phyloP scores from a whole-genome alignment of 2,329 filamentous ascomycete species.

The Capronia americana region DNA sequence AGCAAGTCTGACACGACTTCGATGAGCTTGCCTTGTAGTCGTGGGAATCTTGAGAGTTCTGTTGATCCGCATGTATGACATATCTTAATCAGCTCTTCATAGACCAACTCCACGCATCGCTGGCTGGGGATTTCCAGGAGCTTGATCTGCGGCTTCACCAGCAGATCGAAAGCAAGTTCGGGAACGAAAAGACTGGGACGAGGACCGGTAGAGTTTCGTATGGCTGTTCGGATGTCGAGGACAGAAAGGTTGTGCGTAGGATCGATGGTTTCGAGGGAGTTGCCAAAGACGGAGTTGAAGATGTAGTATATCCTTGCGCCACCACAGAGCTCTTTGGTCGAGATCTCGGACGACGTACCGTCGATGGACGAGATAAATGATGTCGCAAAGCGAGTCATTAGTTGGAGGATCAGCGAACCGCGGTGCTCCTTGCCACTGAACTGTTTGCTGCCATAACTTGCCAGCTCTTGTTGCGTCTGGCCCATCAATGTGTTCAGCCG shows the following conservation, averaged over 20 bases:
- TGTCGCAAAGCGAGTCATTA: constrained; percentile 97
- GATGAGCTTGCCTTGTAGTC: constrained; percentile 94
- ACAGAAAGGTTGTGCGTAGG: constrained; percentile 94
- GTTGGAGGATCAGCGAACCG: constrained; percentile 90
- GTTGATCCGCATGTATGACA: constrained; percentile 98
- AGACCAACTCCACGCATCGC: constrained; percentile 95
- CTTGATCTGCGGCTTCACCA: constrained; percentile 99
- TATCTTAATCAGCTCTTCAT: constrained; percentile 99
- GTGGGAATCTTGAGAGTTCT: constrained; percentile 88
- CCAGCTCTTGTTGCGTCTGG: constrained; percentile 98
- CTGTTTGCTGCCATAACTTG: constrained; percentile 96
- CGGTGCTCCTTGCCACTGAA: constrained; percentile 97
- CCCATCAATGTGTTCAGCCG: constrained; percentile 98
- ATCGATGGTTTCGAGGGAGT: constrained; percentile 93
- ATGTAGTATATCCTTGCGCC: constrained; percentile 98
- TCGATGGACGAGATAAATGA: constrained; percentile 99
- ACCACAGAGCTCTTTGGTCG: constrained; percentile 95
- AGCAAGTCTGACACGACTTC: constrained; percentile 97
- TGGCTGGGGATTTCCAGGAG: constrained; percentile 93
- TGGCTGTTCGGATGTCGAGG: constrained; percentile 93
- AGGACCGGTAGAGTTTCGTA: constrained; percentile 96
- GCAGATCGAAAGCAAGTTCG: constrained; percentile 93
- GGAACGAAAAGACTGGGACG: constrained; percentile 95
- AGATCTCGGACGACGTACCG: constrained; percentile 97
- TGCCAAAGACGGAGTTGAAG: constrained; percentile 98